Evolutionary conservation across 371 early-diverging fungal genomes (phyloP), one percentile per base, ranked within the genome.

Genomic region (Phascolomyces articulosus): DNA sequence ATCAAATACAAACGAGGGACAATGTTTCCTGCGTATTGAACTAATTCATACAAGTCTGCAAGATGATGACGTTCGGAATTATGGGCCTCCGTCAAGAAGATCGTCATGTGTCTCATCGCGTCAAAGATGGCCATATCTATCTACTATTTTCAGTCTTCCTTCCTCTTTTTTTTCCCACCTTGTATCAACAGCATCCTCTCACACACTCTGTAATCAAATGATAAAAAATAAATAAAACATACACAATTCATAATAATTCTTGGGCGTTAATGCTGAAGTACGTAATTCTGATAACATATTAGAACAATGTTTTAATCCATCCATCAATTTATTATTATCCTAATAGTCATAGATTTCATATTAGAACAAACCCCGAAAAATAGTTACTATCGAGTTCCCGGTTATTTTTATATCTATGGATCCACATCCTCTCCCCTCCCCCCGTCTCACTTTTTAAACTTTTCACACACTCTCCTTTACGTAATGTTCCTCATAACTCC

Each of bases 231-330:
- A 44, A 44, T 13, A 10, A 40, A 28, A 75, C 80, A 66, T 89
- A 90, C 95, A 98, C n/a, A 98, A 90, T 77, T 98, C 98, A 78
- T 97, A 97, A 79, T 97, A 98, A 77, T 91, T 90, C 75, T 96
- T 97, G 28, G 98, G 98, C 0, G 96, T 93, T 58, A 98, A 80
- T 4, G 90, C 86, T 21, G 96, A 94, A 2, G 97, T 96, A 54
- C 96, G 87, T 56, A 98, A 86, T 77, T 98, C 98, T 21, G 91
- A 88, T 10, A 97, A 87, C 96, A 98, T 96, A 38, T 95, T 93
- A 4, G 97, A 96, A 72, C 95, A 93, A 75, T 97, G 94, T 75
- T 97, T 97, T 23, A 98, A 81, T 4, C 95, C 96, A 67, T 98
- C 98, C 93, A 96, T 93, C 28, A 97, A 85, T 64, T 91, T 89